Evolutionary conservation across 1,139 yeast genomes (phyloP).

Genomic region (Hemisphaericaspora subhashii): DNA sequence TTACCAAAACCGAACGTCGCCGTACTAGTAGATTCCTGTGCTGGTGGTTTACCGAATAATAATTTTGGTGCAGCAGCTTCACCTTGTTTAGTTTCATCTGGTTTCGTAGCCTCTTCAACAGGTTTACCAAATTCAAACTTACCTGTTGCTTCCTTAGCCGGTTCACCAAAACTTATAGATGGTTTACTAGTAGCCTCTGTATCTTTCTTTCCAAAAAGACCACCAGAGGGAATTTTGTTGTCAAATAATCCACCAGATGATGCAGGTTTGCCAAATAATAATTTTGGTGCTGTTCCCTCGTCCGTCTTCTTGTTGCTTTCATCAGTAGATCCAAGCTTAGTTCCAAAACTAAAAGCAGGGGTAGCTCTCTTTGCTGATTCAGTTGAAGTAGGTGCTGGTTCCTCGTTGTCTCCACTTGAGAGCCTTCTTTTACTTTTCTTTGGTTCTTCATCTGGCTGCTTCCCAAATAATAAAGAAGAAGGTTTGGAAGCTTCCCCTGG

Average conservation of each 20-base stretch:
- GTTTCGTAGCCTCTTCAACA: background rate
- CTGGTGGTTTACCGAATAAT: slow-evolving; percentile 12
- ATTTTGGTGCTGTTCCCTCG: slow-evolving; percentile 4
- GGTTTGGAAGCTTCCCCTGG: slow-evolving; percentile 7
- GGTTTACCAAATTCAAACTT: slow-evolving; percentile 10
- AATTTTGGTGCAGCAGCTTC: slow-evolving; percentile 8
- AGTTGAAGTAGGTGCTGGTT: background rate
- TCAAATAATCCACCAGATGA: too few species aligned
- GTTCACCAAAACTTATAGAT: slow-evolving; percentile 9
- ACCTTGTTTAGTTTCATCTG: background rate
- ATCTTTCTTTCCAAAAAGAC: background rate
- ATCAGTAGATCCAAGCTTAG: background rate
- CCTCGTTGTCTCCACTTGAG: slow-evolving; percentile 11
- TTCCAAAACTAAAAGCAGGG: background rate
- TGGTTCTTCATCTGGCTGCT: background rate
- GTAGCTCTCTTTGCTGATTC: background rate
- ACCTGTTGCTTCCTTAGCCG: slow-evolving; percentile 6
- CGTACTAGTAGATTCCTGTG: background rate
- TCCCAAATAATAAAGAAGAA: background rate
- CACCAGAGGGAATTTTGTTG: too few species aligned
- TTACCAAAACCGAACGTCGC: slow-evolving; percentile 18
- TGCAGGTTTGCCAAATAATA: slow-evolving; percentile 5
- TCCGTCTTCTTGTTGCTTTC: background rate
- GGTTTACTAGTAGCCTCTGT: slow-evolving; percentile 7
- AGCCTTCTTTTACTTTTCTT: slow-evolving; percentile 7